Percentiles rank a stretch among this genome's conserved stretches.
Conservation (phyloP, 805 yeast species). For the Ogataea populi-albae region DNA sequence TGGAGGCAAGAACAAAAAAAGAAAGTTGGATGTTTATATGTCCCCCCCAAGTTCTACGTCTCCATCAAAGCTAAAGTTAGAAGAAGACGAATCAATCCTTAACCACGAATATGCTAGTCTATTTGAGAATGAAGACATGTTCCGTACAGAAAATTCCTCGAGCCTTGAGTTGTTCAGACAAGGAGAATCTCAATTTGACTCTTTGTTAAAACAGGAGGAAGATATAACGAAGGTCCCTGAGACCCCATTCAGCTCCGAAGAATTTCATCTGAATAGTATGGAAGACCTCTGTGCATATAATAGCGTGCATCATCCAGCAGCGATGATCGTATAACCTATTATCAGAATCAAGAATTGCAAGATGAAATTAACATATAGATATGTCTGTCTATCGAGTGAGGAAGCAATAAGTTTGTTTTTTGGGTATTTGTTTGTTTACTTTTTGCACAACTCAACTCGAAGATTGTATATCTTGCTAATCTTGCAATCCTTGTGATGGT, state of each 20-base stretch:
- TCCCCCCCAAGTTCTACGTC: slow-evolving; percentile 34
- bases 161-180: slow-evolving; percentile 27
- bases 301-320: slow-evolving; percentile 42
- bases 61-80: slow-evolving; percentile 29
- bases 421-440: slow-evolving; percentile 24
- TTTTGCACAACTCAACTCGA: slow-evolving; percentile 4
- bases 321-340: slow-evolving; percentile 26
- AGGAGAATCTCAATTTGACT: slow-evolving; percentile 16
- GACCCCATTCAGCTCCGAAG: slow-evolving; percentile 11
- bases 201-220: slow-evolving; percentile 18
- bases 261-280: slow-evolving; percentile 21
- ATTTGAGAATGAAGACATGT: slow-evolving; percentile 26
- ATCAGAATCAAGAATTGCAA: slow-evolving; percentile 12
- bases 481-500: slow-evolving; percentile 22
- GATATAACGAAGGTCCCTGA: slow-evolving; percentile 16
- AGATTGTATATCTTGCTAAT: not conserved
- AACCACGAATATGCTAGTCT: slow-evolving; percentile 28
- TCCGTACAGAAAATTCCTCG: slow-evolving; percentile 20
- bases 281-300: slow-evolving; percentile 34
- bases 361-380: slow-evolving; percentile 1
- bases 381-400: not conserved
- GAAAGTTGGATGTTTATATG: slow-evolving; percentile 19
- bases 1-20: slow-evolving; percentile 12
- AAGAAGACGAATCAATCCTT: slow-evolving; percentile 24
- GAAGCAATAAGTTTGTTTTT: slow-evolving; percentile 7